Evolutionary conservation across 2,329 filamentous ascomycete species (phyloP).

Genomic region (Hypoxylon sp.): DNA sequence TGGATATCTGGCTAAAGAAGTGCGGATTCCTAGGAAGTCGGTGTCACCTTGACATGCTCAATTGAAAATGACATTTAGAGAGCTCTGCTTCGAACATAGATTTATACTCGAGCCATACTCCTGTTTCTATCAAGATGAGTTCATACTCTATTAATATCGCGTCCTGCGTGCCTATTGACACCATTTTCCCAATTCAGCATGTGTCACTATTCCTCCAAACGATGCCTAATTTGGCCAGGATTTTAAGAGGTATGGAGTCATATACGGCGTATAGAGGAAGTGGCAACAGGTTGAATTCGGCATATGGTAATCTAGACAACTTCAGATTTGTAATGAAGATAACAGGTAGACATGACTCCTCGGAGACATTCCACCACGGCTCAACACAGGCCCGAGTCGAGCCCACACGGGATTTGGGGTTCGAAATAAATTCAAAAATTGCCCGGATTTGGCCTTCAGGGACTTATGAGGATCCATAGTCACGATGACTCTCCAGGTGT

Average conservation of each 20-base stretch:
- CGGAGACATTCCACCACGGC: conserved; percentile 31
- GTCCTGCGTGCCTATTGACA: neutral
- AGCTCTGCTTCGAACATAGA: neutral
- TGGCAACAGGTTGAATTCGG: neutral
- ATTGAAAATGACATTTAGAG: neutral
- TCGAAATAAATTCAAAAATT: conserved; percentile 9
- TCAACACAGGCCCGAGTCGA: conserved; percentile 29
- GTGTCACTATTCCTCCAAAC: no score
- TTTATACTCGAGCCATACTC: neutral
- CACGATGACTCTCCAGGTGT: neutral
- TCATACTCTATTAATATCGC: neutral
- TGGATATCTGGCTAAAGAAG: neutral
- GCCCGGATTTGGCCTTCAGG: neutral
- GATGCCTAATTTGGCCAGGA: no score
- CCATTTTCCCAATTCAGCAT: no score
- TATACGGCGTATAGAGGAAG: neutral
- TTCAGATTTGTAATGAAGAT: conserved; percentile 11
- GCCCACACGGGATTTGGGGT: conserved; percentile 1
- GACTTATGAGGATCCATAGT: neutral
- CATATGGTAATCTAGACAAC: neutral
- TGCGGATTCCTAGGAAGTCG: neutral
- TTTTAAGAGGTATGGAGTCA: no score
- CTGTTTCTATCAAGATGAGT: neutral
- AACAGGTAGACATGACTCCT: conserved; percentile 9
- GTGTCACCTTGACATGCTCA: neutral